Evolutionary conservation across 306 rosid species (phyloP).

Genomic region (Luffa acutangula): DNA sequence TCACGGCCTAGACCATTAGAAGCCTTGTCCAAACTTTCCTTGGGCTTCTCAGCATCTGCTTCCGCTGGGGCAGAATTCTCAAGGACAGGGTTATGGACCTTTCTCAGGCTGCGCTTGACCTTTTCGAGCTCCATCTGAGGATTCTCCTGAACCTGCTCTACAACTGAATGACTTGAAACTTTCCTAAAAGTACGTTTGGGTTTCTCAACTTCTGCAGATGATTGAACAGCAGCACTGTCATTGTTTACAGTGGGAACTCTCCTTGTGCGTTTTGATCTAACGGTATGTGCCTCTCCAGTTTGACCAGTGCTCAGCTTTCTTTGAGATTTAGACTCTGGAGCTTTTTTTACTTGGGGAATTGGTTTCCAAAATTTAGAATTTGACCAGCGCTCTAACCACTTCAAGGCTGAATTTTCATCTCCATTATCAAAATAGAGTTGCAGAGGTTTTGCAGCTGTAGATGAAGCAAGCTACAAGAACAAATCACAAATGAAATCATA

Average conservation of each 20-base stretch:
- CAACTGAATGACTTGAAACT: constrained; percentile 43
- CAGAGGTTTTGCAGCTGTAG: constrained; percentile 57
- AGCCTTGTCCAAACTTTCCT: constrained; percentile 44
- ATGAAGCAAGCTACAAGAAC: constrained; percentile 59
- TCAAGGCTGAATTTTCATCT: constrained; percentile 71
- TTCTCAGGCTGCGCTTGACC: constrained; percentile 85
- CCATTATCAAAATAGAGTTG: constrained; percentile 52
- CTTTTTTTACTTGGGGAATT: constrained; percentile 61
- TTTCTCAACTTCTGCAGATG: constrained; percentile 70
- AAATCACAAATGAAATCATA: constrained; percentile 22
- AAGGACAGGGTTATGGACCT: constrained; percentile 74
- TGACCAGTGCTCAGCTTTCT: constrained; percentile 46
- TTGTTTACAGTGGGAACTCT: constrained; percentile 43
- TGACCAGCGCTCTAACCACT: constrained; percentile 91
- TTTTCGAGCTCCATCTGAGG: constrained; percentile 92
- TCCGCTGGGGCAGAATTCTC: constrained; percentile 49
- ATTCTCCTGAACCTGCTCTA: constrained; percentile 58
- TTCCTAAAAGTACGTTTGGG: constrained; percentile 65
- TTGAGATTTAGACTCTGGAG: constrained; percentile 45
- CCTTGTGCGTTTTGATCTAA: constrained; percentile 69
- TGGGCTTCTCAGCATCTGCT: constrained; percentile 42
- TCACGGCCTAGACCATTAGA: constrained; percentile 23
- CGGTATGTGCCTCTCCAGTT: constrained; percentile 41
- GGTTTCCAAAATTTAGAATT: constrained; percentile 72
- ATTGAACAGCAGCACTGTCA: constrained; percentile 38